Base-by-base conservation (phyloP, 768 basidiomycete genomes). In the Lentinula lateritia region DNA sequence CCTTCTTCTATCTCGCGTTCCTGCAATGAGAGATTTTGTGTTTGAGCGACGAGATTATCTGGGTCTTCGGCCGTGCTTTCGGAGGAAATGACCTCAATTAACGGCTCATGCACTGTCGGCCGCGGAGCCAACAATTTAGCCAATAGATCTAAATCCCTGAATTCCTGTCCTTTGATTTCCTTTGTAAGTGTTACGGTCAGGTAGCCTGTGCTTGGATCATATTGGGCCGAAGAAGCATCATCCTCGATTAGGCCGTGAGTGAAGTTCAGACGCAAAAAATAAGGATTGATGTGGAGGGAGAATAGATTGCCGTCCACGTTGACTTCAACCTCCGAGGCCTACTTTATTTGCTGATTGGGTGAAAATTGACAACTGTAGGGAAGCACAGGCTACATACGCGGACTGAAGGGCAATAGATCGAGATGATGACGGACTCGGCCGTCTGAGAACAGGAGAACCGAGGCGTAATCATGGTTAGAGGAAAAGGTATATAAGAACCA, bases 261-360 rank as follows among this genome's bases (percentile, higher is more conserved):
- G 70, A 95, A 92, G 67, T 86, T 85, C 63, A 95, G 79, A 1
- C 91, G 87, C 58, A 94, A 79, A 67, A 89, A 94, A 69, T 93
- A 95, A 1, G 92, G 92, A 62, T 89, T 90, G 70, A 93, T 82
- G 67, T 93, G 86, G 43, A 92, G 74, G 18, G 84, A 86, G 70
- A 93, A 79, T 52, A 88, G 72, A 32, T 83, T 83, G 58, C 83
- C 83, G 68, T 91, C 88, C 60, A 92, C 84, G 64, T 88, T 79
- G 54, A 92, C 87, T 71, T 93, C 92, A 36, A 87, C 83, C 65
- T 93, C 92, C 45, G 87, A 83, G 10, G 92, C 90, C 92, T 93
- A 82, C 72, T 78, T 75, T 67, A 3, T 56, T 56, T 52, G 63
- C 38, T 41, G 60, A 64, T 46, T 48, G 35, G 39, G 18, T 35